Evolutionary conservation across 345 rosid species (phyloP), one percentile per base, ranked within the genome.

Genomic region (Brassica carinata): DNA sequence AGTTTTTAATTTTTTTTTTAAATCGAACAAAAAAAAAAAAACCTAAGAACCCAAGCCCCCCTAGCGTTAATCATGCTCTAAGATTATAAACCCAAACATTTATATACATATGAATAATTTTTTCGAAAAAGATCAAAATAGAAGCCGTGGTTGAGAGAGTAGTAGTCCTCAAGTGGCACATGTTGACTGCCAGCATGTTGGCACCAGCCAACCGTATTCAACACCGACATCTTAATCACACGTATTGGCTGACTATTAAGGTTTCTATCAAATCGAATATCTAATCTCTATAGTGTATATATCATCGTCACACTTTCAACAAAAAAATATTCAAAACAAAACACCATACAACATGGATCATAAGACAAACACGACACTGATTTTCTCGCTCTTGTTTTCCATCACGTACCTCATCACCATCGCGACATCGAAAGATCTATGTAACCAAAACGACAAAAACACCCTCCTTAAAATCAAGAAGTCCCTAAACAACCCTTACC

Each of bases 381-480:
- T 80, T 55, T 15, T 70, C 69, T 38, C 85, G 13, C 1, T 86
- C 67, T 64, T 72, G 26, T 67, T 85, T 53, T 36, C 55, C 10
- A 64, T 80, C 76, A 55, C 78, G 30, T 8, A 33, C 45, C 79
- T 87, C 43, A 6, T 84, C 34, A 9, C 74, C 29, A 67, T 78
- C 40, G 83, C 85, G 45, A 23, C 53, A 69, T 79, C 90, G n/a
- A 67, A 79, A 73, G 89, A 84, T 5, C 83, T 31, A 8, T 91
- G 97, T 84, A 80, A 90, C 84, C 66, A 88, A n/a, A 27, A 63
- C 7, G 97, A 91, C 85, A 91, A 90, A 73, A 76, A 74, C 15
- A 84, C 83, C 48, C 92, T 93, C 45, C 88, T 91, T 65, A 78
- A 84, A 9, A 89, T 91, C 76, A 86, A 90, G 69, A 59, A 85